Conservation (phyloP, 129 eudicot genomes). For the Calendula officinalis region DNA sequence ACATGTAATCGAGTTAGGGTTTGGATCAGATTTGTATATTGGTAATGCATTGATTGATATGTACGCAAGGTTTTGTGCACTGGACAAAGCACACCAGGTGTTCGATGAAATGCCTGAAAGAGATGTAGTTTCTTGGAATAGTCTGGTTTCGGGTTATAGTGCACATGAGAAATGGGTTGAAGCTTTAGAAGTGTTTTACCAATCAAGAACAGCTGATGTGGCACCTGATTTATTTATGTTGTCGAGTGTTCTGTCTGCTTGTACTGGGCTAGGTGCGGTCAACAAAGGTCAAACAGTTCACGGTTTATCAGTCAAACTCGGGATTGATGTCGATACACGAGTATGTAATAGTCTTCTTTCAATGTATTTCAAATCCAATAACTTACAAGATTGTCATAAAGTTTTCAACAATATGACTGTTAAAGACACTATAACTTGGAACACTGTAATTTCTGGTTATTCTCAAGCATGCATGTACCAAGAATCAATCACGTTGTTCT, state of each 20-base stretch:
- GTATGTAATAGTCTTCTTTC: slow-evolving; percentile 60
- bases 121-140: slow-evolving; percentile 69
- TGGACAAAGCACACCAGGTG: slow-evolving; percentile 44
- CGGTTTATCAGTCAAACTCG: slow-evolving; percentile 51
- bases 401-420: slow-evolving; percentile 46
- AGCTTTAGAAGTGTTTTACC: slow-evolving; percentile 39
- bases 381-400: not conserved
- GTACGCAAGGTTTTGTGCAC: slow-evolving; percentile 38
- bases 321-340: slow-evolving; percentile 31
- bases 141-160: slow-evolving; percentile 71
- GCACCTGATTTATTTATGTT: not conserved
- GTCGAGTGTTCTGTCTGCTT: slow-evolving; percentile 41
- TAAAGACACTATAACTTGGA: slow-evolving; percentile 62
- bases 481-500: slow-evolving; percentile 51
- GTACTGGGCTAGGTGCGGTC: slow-evolving; percentile 46
- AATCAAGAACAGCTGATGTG: slow-evolving; percentile 36
- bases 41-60: slow-evolving; percentile 64
- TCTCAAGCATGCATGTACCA: slow-evolving; percentile 43
- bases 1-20: slow-evolving; percentile 49
- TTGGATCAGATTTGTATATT: slow-evolving; percentile 59
- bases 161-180: slow-evolving; percentile 64
- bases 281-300: slow-evolving; percentile 56
- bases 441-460: slow-evolving; percentile 54
- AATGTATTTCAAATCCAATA: slow-evolving; percentile 59
- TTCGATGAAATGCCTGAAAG: slow-evolving; percentile 51